Base-by-base conservation (phyloP, 768 basidiomycete genomes). In the Glaciozyma antarctica region DNA sequence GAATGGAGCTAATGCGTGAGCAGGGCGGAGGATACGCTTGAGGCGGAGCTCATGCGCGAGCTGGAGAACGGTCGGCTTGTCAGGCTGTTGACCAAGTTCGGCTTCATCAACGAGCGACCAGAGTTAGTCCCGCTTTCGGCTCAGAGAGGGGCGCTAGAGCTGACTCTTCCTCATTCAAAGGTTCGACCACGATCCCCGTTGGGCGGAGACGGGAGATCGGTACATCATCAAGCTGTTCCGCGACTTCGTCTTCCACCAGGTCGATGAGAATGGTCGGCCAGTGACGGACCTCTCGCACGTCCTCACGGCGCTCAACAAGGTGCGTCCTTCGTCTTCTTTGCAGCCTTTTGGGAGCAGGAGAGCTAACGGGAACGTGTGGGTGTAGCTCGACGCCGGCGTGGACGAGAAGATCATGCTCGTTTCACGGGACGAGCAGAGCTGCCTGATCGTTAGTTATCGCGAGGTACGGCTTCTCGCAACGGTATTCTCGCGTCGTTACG, bases 71-170 rank as follows among this genome's bases (percentile, higher is more conserved):
- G 88, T 0, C 82, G 95, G 32, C 80, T 98, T 15, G 88, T 97
- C 38, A 82, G 95, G 56, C 77, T 98, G 58, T 78, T 98, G 66
- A 86, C 86, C 76, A 99, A 98, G 78, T 86, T 99, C 72, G 91
- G 91, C 0, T 98, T 99, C 77, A 97, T 99, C 79, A 98, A 98
- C 75, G 95, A 99, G 75, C 82, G 95, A n/a, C 94, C 95, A 4
- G 95, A 98, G 91, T 97, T 75, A 62, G 88, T 82, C 9, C 22
- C 32, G 12, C 15, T 26, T 16, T 9, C 3, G 16, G 17, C n/a
- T 47, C 45, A 30, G 21, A 19, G 13, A 52, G 5, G 5, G 2
- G 53, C 1, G 26, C 1, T 16, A 3, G 24, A 28, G 16, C 21
- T n/a, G n/a, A 43, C 38, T 0, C 10, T 26, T 10, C 1, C n/a